These are phyloP conservation scores for Calonectria leucothoes DNA, from an alignment of 2,329 filamentous ascomycete genomes.

Conservation along the genomic window DNA sequence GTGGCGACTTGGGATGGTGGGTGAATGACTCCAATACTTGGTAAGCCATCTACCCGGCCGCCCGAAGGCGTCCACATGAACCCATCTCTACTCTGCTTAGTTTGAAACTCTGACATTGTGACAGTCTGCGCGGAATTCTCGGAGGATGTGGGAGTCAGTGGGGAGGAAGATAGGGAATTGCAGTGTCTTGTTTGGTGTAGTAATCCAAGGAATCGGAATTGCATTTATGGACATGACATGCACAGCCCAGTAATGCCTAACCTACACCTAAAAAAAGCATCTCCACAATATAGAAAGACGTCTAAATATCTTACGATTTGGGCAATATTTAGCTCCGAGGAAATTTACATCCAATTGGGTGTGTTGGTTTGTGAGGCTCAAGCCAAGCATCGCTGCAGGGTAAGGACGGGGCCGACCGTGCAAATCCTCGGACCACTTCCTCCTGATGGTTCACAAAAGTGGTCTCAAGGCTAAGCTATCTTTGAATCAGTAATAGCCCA, in stretches of 20 bases:
- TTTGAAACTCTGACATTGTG: background rate
- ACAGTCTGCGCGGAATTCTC: too few species aligned
- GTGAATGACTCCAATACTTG: constrained; percentile 10
- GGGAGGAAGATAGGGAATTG: background rate
- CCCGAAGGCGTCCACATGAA: constrained; percentile 22
- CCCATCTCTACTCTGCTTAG: constrained; percentile 11
- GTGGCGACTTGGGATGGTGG: background rate
- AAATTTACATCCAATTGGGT: background rate
- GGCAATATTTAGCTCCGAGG: background rate
- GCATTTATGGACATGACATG: background rate
- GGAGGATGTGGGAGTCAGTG: too few species aligned
- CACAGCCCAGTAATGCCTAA: background rate
- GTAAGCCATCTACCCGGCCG: constrained; percentile 7
- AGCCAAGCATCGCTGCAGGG: background rate
- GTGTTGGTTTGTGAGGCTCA: background rate
- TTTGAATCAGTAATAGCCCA: background rate
- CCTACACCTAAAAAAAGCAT: background rate
- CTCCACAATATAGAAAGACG: background rate
- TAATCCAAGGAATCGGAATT: background rate
- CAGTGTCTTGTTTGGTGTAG: background rate
- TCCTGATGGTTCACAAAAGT: background rate
- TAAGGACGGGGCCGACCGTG: background rate
- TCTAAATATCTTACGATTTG: background rate
- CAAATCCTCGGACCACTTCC: background rate
- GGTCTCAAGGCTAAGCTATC: background rate